Conservation (phyloP, 2,329 filamentous ascomycete species). For the Coniochaeta sp. region DNA sequence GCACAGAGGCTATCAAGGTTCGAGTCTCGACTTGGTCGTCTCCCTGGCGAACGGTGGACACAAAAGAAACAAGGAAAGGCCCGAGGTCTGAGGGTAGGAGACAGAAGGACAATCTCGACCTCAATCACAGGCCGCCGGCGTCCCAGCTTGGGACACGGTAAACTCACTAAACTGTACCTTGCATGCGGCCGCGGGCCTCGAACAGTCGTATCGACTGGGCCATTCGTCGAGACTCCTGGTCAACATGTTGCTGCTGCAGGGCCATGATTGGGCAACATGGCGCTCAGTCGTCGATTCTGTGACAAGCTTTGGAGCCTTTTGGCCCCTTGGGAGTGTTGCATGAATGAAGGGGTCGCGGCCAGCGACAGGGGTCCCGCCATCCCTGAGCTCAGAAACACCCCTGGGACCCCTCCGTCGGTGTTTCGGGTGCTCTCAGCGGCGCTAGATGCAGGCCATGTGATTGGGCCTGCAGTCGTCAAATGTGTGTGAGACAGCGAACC, state of each 20-base stretch:
- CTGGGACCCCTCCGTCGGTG: background rate
- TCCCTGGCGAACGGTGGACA: background rate
- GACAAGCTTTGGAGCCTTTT: conserved; percentile 5
- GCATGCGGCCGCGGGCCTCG: background rate
- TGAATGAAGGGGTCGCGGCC: conserved; percentile 8
- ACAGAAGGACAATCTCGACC: background rate
- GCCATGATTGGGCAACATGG: conserved; percentile 5
- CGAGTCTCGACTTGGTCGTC: background rate
- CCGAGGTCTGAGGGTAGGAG: background rate
- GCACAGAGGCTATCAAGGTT: background rate
- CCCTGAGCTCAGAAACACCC: background rate
- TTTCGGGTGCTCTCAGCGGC: background rate
- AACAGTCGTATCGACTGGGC: background rate
- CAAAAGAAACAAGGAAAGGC: background rate
- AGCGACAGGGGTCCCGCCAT: conserved; percentile 4
- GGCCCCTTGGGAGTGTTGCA: conserved; percentile 5
- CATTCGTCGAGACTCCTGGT: background rate
- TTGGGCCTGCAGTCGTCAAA: background rate
- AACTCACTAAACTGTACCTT: background rate
- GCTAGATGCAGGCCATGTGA: background rate
- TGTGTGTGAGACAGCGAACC: conserved; percentile 1
- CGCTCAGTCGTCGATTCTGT: conserved; percentile 4
- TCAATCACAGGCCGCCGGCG: background rate
- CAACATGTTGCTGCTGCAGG: background rate
- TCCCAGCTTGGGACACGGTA: background rate